Evolutionary conservation across 116 monocot species (phyloP).

Genomic region (Iris pallida): DNA sequence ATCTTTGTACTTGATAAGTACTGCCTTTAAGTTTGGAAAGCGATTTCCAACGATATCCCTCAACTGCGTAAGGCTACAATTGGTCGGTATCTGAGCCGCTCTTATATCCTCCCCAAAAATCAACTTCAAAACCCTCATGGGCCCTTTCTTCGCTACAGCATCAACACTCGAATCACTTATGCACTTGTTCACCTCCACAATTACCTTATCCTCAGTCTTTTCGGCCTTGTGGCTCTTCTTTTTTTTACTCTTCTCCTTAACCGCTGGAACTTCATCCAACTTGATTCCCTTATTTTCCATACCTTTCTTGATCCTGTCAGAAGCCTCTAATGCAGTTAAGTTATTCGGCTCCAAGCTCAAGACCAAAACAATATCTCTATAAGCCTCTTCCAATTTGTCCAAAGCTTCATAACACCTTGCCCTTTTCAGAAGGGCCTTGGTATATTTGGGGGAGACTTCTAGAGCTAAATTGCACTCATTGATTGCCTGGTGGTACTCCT

Average conservation of each 20-base stretch:
- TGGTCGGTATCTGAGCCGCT: conserved; percentile 53
- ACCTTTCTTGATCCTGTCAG: conserved; percentile 39
- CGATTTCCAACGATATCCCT: conserved; percentile 56
- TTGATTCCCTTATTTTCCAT: conserved; percentile 41
- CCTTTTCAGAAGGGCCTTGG: conserved; percentile 51
- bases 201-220: conserved; percentile 11
- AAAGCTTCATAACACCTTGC: conserved; percentile 63
- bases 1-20: conserved; percentile 82
- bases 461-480: conserved; percentile 80
- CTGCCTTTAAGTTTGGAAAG: conserved; percentile 59
- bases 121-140: conserved; percentile 45
- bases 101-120: conserved; percentile 91
- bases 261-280: conserved; percentile 29
- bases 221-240: conserved; percentile 1
- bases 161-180: conserved; percentile 18
- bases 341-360: conserved; percentile 56
- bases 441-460: conserved; percentile 57
- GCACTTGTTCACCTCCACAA: conserved; percentile 22
- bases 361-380: conserved; percentile 41
- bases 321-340: conserved; percentile 49
- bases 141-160: conserved; percentile 22
- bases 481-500: conserved; percentile 67
- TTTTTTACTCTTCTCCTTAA: conserved; percentile 28
- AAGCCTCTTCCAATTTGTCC: conserved; percentile 39
- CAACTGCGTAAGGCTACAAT: conserved; percentile 52